Base-by-base conservation (phyloP, 2,329 filamentous ascomycete species). In the Xylaria sp. region DNA sequence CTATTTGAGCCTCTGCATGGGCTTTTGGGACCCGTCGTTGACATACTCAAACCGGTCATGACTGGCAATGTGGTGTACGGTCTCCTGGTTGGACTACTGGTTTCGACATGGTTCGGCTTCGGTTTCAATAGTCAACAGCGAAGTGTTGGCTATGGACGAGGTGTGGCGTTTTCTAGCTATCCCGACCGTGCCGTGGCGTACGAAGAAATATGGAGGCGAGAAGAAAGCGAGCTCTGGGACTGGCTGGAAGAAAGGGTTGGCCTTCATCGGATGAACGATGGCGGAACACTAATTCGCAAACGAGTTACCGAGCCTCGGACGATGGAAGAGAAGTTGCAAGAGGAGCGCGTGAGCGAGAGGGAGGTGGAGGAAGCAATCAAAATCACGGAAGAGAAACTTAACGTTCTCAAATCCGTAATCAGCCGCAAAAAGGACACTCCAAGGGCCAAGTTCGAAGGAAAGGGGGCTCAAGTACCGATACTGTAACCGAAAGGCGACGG, bases 221-320 rank as follows among this genome's bases (percentile, higher is more conserved):
- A 97, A 75, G 94, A 97, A 74, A 92, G 87, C 67, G 92, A 95
- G 70, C 80, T 97, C 9, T 97, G 94, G 94, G 89, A 92, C 61
- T 97, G 94, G 94, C 80, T 97, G 4, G 94, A 97, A 75, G 92
- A 96, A 70, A 85, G 94, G 17, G 89, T 92, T 1, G 90, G 92
- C 2, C 80, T 95, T 74, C 89, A 92, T 59, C 81, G 80, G 61
- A 78, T 84, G 67, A 78, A 75, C 68, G 82, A 79, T 58, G 78
- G 70, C 54, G 72, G 62, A 46, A 67, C 73, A 33, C 76, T 74
- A 61, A 71, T 77, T 61, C 80, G 83, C 47, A 83, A 86, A 68
- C 80, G 77, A 65, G 78, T 79, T 14, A 74, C 83, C 25, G 82
- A 89, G 67, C 80, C 83, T 2, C 83, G 82, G 33, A 82, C 87